phyloP scores from a whole-genome alignment of 495 filamentous ascomycete species.

The Astrothelium macrocarpum region DNA sequence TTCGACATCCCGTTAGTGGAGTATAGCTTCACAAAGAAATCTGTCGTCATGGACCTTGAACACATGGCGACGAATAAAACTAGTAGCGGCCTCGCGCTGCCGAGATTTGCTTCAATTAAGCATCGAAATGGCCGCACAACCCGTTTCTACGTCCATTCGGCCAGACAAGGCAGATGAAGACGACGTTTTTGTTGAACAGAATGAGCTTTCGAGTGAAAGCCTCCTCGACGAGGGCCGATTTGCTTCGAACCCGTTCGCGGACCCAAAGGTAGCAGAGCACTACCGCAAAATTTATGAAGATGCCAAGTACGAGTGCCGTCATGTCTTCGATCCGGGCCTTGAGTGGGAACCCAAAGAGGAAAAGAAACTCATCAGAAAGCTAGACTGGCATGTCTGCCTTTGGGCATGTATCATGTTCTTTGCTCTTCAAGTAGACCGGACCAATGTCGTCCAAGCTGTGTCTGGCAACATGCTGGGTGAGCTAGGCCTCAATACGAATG shows the following conservation, averaged over 20 bases:
- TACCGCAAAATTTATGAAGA: constrained; percentile 27
- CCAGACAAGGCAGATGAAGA: neutral
- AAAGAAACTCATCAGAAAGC: constrained; percentile 38
- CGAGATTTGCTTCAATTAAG: neutral
- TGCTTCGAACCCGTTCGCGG: constrained; percentile 2
- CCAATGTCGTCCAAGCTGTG: constrained; percentile 12
- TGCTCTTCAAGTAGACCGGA: constrained; percentile 35
- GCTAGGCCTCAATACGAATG: constrained; percentile 39
- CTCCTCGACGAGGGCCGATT: neutral
- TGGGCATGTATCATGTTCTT: constrained; percentile 41
- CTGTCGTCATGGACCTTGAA: neutral
- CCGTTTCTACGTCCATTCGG: neutral
- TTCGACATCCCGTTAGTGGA: neutral
- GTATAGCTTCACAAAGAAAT: neutral
- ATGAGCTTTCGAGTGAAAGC: neutral
- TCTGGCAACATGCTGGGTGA: constrained; percentile 31
- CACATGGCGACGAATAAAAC: neutral
- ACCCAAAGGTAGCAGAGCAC: constrained; percentile 10
- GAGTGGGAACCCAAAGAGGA: constrained; percentile 43
- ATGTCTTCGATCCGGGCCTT: constrained; percentile 45
- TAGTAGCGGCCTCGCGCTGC: neutral
- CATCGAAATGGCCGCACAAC: neutral
- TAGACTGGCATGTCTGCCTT: constrained; percentile 24
- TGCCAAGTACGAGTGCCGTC: constrained; percentile 43
- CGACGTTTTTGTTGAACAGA: neutral